These are phyloP conservation scores for Pseudonitzschia delicatissima DNA, from an alignment of 108 stramenopile species.

Conservation along the genomic window DNA sequence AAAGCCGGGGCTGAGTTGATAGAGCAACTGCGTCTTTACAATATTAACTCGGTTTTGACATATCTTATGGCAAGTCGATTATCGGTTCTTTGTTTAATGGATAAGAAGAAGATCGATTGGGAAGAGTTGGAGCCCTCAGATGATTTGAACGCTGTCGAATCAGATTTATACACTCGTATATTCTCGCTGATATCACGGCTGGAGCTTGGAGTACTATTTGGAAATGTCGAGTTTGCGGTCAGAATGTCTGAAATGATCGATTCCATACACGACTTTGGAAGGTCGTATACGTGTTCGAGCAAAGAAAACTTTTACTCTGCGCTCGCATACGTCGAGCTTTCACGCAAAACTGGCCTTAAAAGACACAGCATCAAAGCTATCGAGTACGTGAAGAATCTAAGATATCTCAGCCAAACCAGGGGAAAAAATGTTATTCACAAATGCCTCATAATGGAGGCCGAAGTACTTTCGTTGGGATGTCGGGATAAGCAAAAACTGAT, in stretches of 20 bases:
- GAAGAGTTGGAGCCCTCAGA: conserved; percentile 11
- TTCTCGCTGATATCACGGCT: conserved; percentile 21
- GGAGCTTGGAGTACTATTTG: conserved; percentile 22
- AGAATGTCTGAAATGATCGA: conserved; percentile 14
- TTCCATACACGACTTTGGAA: not conserved
- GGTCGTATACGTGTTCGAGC: conserved; percentile 4
- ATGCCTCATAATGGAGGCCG: conserved; percentile 24
- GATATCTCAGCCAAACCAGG: conserved; percentile 10
- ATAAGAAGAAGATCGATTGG: conserved; percentile 21
- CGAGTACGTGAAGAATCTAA: conserved; percentile 2
- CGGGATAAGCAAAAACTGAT: conserved; percentile 12
- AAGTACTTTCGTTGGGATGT: conserved; percentile 11
- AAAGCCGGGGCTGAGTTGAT: conserved; percentile 24
- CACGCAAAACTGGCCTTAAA: not conserved
- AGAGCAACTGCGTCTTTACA: conserved; percentile 19
- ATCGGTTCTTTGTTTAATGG: conserved; percentile 13
- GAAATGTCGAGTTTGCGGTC: conserved; percentile 25
- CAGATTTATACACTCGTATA: conserved; percentile 7
- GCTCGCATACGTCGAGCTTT: conserved; percentile 14
- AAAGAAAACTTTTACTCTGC: conserved; percentile 21
- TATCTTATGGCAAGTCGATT: conserved; percentile 8
- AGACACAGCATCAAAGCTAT: conserved; percentile 5
- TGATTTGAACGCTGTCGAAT: not conserved
- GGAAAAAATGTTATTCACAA: conserved; percentile 15
- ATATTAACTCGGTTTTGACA: conserved; percentile 3